Evolutionary conservation across 805 yeast genomes (phyloP).

Genomic region (Limtongia smithiae): DNA sequence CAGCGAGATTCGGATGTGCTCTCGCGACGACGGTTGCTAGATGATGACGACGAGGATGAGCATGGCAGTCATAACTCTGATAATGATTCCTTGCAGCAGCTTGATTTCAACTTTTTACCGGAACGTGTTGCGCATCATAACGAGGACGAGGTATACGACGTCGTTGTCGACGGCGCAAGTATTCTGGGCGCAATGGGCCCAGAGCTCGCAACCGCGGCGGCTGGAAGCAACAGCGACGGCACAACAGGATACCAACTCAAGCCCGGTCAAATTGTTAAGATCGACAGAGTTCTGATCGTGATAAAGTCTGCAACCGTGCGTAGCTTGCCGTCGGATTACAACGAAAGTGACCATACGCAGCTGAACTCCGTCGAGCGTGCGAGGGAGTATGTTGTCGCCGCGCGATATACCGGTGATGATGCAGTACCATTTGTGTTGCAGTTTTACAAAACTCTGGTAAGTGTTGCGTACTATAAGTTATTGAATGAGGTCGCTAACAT

Average conservation of each 20-base stretch:
- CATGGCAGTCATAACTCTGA: conserved; percentile 15
- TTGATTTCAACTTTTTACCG: conserved; percentile 15
- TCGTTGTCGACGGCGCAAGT: conserved; percentile 14
- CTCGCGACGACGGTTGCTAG: conserved; percentile 2
- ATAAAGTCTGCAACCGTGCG: conserved; percentile 43
- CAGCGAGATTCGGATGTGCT: not conserved
- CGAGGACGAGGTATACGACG: conserved; percentile 4
- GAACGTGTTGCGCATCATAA: conserved; percentile 1
- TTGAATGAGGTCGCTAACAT: too few species aligned
- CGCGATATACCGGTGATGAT: conserved; percentile 54
- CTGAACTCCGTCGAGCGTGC: conserved; percentile 66
- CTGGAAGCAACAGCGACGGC: not conserved
- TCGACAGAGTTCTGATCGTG: conserved; percentile 67
- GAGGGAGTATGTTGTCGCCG: conserved; percentile 74
- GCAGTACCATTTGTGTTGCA: conserved; percentile 58
- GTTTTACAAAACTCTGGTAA: conserved; percentile 47
- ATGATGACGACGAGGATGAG: conserved; percentile 2
- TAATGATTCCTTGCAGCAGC: conserved; percentile 11
- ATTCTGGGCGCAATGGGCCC: conserved; percentile 15
- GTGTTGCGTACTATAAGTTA: too few species aligned
- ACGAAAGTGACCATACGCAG: conserved; percentile 51
- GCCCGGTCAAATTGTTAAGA: conserved; percentile 59
- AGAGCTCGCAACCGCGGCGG: conserved; percentile 10
- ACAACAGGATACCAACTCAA: conserved; percentile 16
- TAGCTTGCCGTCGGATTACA: conserved; percentile 39